These are phyloP conservation scores for Pyrenophora tritici-repentis DNA, from an alignment of 2,329 filamentous ascomycete genomes.

Conservation along the genomic window DNA sequence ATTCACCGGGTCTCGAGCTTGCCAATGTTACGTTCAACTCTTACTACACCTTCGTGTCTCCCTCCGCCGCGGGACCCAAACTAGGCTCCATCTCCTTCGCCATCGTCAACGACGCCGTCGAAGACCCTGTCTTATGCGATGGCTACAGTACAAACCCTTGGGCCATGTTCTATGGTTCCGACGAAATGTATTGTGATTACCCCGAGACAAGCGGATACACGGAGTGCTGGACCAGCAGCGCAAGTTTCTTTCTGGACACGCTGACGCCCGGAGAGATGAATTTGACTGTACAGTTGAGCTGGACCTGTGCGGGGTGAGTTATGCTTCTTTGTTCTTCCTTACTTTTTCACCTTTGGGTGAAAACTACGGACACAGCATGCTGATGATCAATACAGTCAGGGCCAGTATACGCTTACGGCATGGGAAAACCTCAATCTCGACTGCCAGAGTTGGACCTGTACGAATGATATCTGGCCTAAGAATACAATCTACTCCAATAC, in stretches of 20 bases:
- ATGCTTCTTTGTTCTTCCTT: neutral
- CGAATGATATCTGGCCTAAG: conserved; percentile 13
- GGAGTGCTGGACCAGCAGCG: neutral
- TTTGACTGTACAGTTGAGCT: conserved; percentile 11
- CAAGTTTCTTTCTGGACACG: conserved; percentile 12
- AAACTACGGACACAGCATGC: neutral
- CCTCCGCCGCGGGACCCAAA: conserved; percentile 6
- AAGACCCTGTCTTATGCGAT: conserved; percentile 1
- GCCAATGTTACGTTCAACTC: conserved; percentile 1
- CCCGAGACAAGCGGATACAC: neutral
- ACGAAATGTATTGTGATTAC: conserved; percentile 6
- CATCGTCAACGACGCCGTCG: conserved; percentile 3
- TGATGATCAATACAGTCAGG: conserved; percentile 2
- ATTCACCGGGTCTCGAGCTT: neutral
- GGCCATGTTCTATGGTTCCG: conserved; percentile 3
- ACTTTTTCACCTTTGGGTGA: neutral
- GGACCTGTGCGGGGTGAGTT: conserved; percentile 16
- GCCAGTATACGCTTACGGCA: conserved; percentile 1
- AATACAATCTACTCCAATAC: neutral
- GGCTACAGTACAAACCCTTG: conserved; percentile 7
- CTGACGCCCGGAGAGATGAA: neutral
- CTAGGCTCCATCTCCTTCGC: conserved; percentile 11
- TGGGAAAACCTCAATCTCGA: conserved; percentile 3
- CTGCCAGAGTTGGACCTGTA: conserved; percentile 12
- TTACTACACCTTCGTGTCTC: conserved; percentile 12